Evolutionary conservation across 371 early-diverging fungal genomes (phyloP), one percentile per base, ranked within the genome.

Genomic region (Umbelopsis sp.): DNA sequence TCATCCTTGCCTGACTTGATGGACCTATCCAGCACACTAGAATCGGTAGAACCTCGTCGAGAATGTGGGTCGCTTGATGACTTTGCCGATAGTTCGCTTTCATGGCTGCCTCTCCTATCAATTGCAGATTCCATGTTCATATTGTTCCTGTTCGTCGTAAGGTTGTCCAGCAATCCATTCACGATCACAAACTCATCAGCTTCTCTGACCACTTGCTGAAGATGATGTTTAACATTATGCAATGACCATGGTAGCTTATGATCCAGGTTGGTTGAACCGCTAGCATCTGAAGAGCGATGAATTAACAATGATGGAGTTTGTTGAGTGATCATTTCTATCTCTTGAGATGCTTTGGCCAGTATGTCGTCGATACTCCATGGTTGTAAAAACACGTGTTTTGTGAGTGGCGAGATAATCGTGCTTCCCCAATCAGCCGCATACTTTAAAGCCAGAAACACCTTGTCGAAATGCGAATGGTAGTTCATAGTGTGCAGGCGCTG

Each of bases 291-390:
- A 72, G 7, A 74, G 35, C 29, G 70, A 50, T 29, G 70, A 29
- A 16, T 69, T 68, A 44, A 70, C 76, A 11, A 75, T 73, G 63
- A 76, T 73, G 70, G 76, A 70, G 66, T 75, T 77, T 67, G 80
- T 67, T 48, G 77, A 78, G 52, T 82, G 80, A 44, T 72, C 62
- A 18, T 73, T 70, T 44, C 74, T 74, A 41, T 72, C 72, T 44
- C 74, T 74, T 41, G 69, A 10, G 57, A 35, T 32, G 57, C 12
- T n/a, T 79, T 79, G 10, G 69, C 63, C 5, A 78, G 48, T 32
- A 84, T 69, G 41, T 81, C 72, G 16, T 77, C 75, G 63, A 83
- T 71, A 38, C 79, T 76, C 81, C 80, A 81, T 9, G 81, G 83
- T 7, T 78, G 68, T 22, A 81, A 51, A 11, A 35, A 57, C 18